Base-by-base conservation (phyloP, 2,329 filamentous ascomycete species). In the Verticillium nubilum region DNA sequence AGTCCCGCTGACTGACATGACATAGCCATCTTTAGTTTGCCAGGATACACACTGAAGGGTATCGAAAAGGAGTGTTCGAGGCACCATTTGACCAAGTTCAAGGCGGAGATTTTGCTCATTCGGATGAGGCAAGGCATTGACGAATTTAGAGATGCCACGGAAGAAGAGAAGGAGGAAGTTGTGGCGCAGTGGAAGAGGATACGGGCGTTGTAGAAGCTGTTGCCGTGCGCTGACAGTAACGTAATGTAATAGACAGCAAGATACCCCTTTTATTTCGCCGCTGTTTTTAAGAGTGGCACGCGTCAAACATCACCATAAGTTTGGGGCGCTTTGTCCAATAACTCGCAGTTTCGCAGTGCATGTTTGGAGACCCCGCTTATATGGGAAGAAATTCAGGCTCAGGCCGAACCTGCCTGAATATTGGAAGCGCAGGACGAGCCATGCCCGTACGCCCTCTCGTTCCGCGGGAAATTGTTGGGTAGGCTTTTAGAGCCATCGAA, bases 31-130 rank as follows among this genome's bases (percentile, higher is more conserved):
- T 68, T 83, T 17, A 81, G 81, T 0, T 72, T 80, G 0, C 66
- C 77, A 0, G 80, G 80, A 1, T 85, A 83, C 60, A 72, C 77
- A 0, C 70, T 84, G 35, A 85, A 85, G 61, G 82, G 82, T 1
- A 63, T 83, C 0, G 78, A 84, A 52, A 81, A 80, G 35, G 78
- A 84, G 61, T 63, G 80, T 0, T 66, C 67, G 12, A 74, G 72
- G 37, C 70, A 66, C 2, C 67, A 70, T 17, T 63, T 72, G 3
- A 73, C 70, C 1, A 68, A 66, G 10, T 58, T 71, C 0, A 72
- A 72, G 26, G 71, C 72, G 3, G 72, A 74, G 28, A 60, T 74
- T 1, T 56, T 72, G n/a, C 55, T 73, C 2, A 70, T 73, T 23
- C 62, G 71, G 19, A 23, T 74, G 4, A 67, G 71, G 10, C 65